phyloP scores from a whole-genome alignment of 805 yeast genomes.

The Candida hungchunana region DNA sequence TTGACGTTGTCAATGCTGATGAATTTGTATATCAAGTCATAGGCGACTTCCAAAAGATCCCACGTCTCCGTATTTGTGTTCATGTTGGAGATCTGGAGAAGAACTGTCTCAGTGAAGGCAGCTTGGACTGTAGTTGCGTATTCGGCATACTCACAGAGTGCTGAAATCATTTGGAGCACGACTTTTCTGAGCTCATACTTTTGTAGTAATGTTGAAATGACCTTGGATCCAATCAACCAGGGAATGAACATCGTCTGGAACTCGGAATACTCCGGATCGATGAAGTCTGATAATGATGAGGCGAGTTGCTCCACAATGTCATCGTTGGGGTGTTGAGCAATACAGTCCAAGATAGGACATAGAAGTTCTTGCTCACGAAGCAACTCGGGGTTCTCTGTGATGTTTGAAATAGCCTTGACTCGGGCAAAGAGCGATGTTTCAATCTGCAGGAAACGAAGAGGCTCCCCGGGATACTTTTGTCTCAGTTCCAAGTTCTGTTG shows the following conservation, averaged over 20 bases:
- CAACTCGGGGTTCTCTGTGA: slow-evolving; percentile 15
- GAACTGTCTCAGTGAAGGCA: slow-evolving; percentile 3
- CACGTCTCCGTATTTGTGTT: not conserved
- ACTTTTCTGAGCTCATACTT: not conserved
- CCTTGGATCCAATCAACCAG: slow-evolving; percentile 2
- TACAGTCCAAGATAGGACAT: not conserved
- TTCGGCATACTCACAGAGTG: slow-evolving; percentile 8
- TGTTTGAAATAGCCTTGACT: slow-evolving; percentile 17
- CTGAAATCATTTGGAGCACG: slow-evolving; percentile 4
- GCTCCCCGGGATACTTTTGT: slow-evolving; percentile 12
- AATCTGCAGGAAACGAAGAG: slow-evolving; percentile 19
- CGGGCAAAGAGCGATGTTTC: slow-evolving; percentile 14
- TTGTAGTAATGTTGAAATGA: not conserved
- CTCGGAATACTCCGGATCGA: slow-evolving; percentile 15
- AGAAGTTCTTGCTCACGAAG: slow-evolving; percentile 3
- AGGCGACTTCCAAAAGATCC: not conserved
- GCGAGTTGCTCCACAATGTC: slow-evolving; percentile 17
- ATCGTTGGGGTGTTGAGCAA: slow-evolving; percentile 17
- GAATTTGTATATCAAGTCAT: slow-evolving; percentile 9
- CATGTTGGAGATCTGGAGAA: not conserved
- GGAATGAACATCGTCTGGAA: slow-evolving; percentile 8
- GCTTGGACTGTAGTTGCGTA: slow-evolving; percentile 1
- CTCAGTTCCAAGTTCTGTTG: slow-evolving; percentile 13
- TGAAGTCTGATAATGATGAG: slow-evolving; percentile 13
- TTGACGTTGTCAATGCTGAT: slow-evolving; percentile 3